These are phyloP conservation scores for Vinca minor DNA, from an alignment of 257 asterid genomes.

Conservation along the genomic window DNA sequence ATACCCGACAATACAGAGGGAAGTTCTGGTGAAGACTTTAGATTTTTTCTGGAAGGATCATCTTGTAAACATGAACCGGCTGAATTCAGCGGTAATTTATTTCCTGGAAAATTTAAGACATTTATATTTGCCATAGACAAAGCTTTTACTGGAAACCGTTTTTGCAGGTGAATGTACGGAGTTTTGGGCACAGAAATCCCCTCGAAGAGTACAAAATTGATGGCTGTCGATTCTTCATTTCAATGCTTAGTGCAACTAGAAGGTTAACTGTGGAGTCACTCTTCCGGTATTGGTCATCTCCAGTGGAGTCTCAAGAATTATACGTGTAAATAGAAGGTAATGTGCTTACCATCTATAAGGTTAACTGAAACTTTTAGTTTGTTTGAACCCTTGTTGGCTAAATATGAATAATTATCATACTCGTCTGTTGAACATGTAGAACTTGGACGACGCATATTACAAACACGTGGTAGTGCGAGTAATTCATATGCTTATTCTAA, in stretches of 20 bases:
- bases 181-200: conserved; percentile 95
- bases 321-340: conserved; percentile 25
- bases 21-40: conserved; percentile 77
- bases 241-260: conserved; percentile 89
- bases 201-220: conserved; percentile 98
- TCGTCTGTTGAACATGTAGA: background rate
- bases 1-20: conserved; percentile 45
- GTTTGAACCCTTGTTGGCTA: background rate
- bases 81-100: conserved; percentile 72
- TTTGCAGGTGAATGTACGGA: conserved; percentile 79
- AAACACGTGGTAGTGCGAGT: too few relatives aligned
- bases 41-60: conserved; percentile 99
- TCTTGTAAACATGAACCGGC: conserved; percentile 94
- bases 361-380: background rate
- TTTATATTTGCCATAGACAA: background rate
- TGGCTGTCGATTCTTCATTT: conserved; percentile 93
- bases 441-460: background rate
- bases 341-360: too few relatives aligned
- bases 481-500: background rate
- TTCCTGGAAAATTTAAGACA: background rate
- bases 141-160: conserved; percentile 4
- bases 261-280: conserved; percentile 89
- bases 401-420: background rate
- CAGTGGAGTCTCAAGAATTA: conserved; percentile 76
- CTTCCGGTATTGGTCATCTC: conserved; percentile 81